Percentiles rank a stretch among this genome's conserved stretches.
Evolutionary conservation across 106 monocot genomes (phyloP).

Genomic region (Dioscorea alata): DNA sequence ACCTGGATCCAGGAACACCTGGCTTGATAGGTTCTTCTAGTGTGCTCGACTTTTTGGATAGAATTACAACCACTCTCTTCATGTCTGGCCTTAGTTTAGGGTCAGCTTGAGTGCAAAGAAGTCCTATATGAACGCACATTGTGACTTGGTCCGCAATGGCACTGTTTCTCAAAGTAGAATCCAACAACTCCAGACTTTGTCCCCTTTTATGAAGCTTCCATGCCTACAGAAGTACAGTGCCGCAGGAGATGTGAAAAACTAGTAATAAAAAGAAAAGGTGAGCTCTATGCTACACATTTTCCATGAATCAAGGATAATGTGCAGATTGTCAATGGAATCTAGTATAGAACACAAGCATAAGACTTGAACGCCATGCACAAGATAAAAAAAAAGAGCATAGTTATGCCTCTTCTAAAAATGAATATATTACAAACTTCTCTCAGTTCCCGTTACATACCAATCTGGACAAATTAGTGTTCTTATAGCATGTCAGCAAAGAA

Average conservation of each 20-base stretch:
- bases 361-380: too few species aligned
- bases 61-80: constrained; percentile 50
- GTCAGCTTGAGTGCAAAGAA: constrained; percentile 61
- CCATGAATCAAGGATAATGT: neutral
- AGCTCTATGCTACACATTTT: neutral
- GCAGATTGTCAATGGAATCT: neutral
- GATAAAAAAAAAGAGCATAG: too few species aligned
- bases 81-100: constrained; percentile 58
- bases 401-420: too few species aligned
- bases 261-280: neutral
- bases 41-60: constrained; percentile 52
- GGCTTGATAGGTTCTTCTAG: constrained; percentile 53
- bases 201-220: constrained; percentile 52
- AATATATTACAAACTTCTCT: too few species aligned
- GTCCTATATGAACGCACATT: constrained; percentile 49
- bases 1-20: constrained; percentile 40
- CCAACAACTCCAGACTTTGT: constrained; percentile 43
- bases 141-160: constrained; percentile 40
- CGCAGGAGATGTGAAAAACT: neutral
- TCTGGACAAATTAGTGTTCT: too few species aligned
- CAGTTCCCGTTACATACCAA: too few species aligned
- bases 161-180: constrained; percentile 18
- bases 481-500: too few species aligned
- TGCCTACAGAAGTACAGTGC: constrained; percentile 25
- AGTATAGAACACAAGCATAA: too few species aligned